These are phyloP conservation scores for Ogataea parapolymorpha DNA, from an alignment of 805 yeast species.

Conservation along the genomic window DNA sequence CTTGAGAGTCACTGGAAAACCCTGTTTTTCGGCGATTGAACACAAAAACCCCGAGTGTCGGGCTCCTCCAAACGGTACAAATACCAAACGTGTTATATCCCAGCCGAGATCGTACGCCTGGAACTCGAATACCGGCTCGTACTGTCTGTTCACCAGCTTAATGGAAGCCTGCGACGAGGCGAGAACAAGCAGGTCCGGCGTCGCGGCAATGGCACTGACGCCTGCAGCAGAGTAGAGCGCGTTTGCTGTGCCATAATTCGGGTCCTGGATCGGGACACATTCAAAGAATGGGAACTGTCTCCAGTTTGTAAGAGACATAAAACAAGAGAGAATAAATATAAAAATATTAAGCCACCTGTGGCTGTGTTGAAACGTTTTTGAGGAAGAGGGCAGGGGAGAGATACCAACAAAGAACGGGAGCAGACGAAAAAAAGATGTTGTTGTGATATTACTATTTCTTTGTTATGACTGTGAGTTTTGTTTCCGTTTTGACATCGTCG, in stretches of 20 bases:
- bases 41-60: constrained; percentile 43
- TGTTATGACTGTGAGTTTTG: constrained; percentile 2
- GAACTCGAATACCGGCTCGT: constrained; percentile 49
- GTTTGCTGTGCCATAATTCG: constrained; percentile 55
- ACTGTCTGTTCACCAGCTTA: constrained; percentile 52
- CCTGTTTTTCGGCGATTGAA: constrained; percentile 73
- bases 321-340: constrained; percentile 1
- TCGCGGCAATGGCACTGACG: constrained; percentile 59
- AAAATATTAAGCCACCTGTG: not conserved
- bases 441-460: not conserved
- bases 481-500: constrained; percentile 10
- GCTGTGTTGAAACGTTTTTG: constrained; percentile 15
- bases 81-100: constrained; percentile 55
- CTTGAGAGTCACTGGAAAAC: constrained; percentile 62
- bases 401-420: not conserved
- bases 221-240: constrained; percentile 80
- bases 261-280: constrained; percentile 79
- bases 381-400: constrained; percentile 7
- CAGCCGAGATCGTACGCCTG: constrained; percentile 64
- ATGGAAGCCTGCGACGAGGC: constrained; percentile 53
- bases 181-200: constrained; percentile 53
- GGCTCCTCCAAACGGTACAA: constrained; percentile 31
- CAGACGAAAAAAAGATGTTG: not conserved
- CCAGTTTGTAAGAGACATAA: constrained; percentile 35
- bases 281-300: constrained; percentile 86